phyloP scores from a whole-genome alignment of 768 basidiomycete genomes.

The Cytidiella melzeri region DNA sequence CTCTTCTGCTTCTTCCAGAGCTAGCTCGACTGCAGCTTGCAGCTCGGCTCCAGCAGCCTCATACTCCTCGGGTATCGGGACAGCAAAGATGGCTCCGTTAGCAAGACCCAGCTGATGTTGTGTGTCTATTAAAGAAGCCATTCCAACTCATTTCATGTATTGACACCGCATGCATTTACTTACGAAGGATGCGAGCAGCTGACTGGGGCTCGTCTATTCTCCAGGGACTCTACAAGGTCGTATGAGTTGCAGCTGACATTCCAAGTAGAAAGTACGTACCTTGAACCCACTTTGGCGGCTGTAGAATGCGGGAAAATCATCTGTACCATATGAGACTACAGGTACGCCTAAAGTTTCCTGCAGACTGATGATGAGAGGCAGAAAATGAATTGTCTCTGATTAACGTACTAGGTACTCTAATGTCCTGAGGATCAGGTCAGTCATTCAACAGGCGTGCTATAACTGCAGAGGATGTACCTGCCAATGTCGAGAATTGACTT shows the following conservation, averaged over 20 bases:
- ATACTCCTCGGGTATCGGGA: conserved; percentile 80
- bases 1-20: conserved; percentile 75
- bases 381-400: neutral
- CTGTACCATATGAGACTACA: conserved; percentile 73
- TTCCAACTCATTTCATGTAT: neutral
- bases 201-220: conserved; percentile 49
- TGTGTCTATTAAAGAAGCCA: conserved; percentile 42
- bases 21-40: conserved; percentile 77
- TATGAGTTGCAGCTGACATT: neutral
- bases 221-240: conserved; percentile 65
- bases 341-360: conserved; percentile 96
- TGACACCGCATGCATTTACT: conserved; percentile 21
- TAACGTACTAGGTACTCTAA: conserved; percentile 66
- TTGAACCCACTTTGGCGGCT: conserved; percentile 75
- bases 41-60: conserved; percentile 60
- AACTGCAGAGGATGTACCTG: conserved; percentile 33
- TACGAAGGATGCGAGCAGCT: conserved; percentile 75
- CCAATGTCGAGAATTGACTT: conserved; percentile 96
- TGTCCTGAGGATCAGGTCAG: conserved; percentile 40
- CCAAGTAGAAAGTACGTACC: conserved; percentile 32
- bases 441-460: neutral
- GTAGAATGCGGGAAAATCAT: conserved; percentile 95
- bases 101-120: conserved; percentile 66
- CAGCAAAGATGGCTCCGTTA: conserved; percentile 78
- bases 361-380: neutral